Base-by-base conservation (phyloP, 2,329 filamentous ascomycete species). In the Trichophyton verrucosum region DNA sequence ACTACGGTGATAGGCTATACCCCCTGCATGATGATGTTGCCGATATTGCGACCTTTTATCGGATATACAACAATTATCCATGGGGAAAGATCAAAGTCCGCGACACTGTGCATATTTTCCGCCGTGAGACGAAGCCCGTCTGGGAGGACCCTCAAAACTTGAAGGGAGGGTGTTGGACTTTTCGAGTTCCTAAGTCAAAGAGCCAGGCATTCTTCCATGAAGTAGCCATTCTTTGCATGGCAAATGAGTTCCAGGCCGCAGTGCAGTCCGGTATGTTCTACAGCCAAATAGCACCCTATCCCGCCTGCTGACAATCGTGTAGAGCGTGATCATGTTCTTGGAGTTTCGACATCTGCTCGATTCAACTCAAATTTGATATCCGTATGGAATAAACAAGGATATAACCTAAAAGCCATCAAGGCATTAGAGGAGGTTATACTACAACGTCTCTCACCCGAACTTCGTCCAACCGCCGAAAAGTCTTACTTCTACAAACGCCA, bases 381-480 rank as follows among this genome's bases (percentile, higher is more conserved):
- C 67, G 83, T 97, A 69, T 97, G 92, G 92, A 94, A 96, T 76
- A 89, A 94, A 64, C 88, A 95, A 69, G 86, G 86, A 22, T 86
- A 84, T 63, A 91, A 94, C 74, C 81, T 89, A 69, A 84, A 82
- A 66, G 94, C 90, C 4, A 82, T 94, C 66, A 85, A 92, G 70
- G 82, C 80, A 64, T 81, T 96, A 62, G 80, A 91, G 57, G 77
- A 83, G 64, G 86, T 84, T 56, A 85, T 96, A 59, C 77, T 95
- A 56, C 82, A 86, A 58, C 83, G 88, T 65, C 78, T 96, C 33
- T 86, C 86, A 4, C 76, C 81, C 1, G 88, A 94, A 70, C 76
- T 95, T 66, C 80, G 80, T 62, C 89, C 89, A 44, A 87, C 87
- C 76, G 75, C 75, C 30, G 75, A 78, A 40, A 76, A 76, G 44